phyloP scores from a whole-genome alignment of 2,329 filamentous ascomycete genomes.

The Lithohypha guttulata region DNA sequence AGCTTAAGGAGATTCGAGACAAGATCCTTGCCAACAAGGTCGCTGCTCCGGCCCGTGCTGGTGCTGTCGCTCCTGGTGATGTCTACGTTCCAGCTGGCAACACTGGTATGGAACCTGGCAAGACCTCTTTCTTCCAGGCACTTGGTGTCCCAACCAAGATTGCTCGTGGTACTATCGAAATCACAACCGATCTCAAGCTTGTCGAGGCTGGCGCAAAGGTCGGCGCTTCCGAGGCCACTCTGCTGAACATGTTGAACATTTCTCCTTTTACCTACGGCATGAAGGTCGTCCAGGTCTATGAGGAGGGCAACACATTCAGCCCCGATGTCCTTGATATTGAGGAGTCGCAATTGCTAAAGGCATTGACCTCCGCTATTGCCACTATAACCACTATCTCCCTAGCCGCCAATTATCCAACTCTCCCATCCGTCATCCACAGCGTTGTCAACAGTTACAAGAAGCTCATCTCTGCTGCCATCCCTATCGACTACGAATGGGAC shows the following conservation, averaged over 20 bases:
- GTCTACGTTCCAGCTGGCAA: slow-evolving; percentile 96
- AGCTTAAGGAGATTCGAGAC: slow-evolving; percentile 85
- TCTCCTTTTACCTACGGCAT: slow-evolving; percentile 99
- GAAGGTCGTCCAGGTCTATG: slow-evolving; percentile 92
- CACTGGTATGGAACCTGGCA: slow-evolving; percentile 99
- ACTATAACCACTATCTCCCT: slow-evolving; percentile 87
- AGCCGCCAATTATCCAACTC: slow-evolving; percentile 86
- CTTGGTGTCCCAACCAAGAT: slow-evolving; percentile 99
- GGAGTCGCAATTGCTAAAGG: slow-evolving; percentile 83
- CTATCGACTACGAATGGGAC: slow-evolving; percentile 87
- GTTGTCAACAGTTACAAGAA: slow-evolving; percentile 99
- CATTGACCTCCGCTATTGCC: slow-evolving; percentile 68
- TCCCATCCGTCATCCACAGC: slow-evolving; percentile 93
- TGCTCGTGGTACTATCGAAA: slow-evolving; percentile 99
- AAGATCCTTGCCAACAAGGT: slow-evolving; percentile 96
- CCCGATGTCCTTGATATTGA: slow-evolving; percentile 80
- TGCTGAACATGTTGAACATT: slow-evolving; percentile 99
- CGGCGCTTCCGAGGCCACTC: slow-evolving; percentile 94
- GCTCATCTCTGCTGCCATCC: slow-evolving; percentile 73
- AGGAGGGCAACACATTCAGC: slow-evolving; percentile 87
- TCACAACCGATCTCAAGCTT: slow-evolving; percentile 94
- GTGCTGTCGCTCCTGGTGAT: slow-evolving; percentile 85
- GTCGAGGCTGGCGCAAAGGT: slow-evolving; percentile 88
- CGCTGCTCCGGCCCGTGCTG: slow-evolving; percentile 92
- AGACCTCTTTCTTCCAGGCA: slow-evolving; percentile 99